Conservation (phyloP, 257 asterid species). For the Jasminum sambac region DNA sequence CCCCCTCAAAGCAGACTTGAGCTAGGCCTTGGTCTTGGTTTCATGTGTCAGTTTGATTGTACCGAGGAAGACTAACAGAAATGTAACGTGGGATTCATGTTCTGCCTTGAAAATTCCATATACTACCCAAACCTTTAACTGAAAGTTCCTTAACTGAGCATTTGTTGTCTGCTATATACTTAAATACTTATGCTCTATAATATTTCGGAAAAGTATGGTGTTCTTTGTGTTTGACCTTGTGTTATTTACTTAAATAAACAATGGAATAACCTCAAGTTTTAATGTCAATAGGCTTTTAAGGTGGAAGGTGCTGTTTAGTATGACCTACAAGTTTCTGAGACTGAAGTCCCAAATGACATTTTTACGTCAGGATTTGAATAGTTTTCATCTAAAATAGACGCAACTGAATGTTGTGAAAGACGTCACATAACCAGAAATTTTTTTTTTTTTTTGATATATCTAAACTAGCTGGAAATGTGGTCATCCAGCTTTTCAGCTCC, state of each 20-base stretch:
- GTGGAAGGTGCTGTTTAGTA: background rate
- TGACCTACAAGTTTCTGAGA: background rate
- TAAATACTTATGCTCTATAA: background rate
- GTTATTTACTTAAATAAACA: background rate
- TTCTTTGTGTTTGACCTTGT: background rate
- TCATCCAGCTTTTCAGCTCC: conserved; percentile 8
- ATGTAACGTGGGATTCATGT: background rate
- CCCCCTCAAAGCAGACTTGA: background rate
- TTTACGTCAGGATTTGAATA: background rate
- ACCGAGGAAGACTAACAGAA: background rate
- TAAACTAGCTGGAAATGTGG: background rate
- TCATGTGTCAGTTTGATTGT: background rate
- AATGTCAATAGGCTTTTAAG: conserved; percentile 1
- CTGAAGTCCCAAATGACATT: conserved; percentile 6
- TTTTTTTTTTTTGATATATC: background rate
- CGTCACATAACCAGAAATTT: background rate
- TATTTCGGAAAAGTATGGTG: background rate
- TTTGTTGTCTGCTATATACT: background rate
- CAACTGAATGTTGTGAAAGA: conserved; percentile 18
- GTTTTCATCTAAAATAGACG: conserved; percentile 2
- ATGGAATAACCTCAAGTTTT: background rate
- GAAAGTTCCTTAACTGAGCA: background rate
- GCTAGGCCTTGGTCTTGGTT: background rate
- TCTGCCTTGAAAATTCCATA: background rate
- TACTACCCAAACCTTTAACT: background rate